Percentiles rank a stretch among this genome's conserved stretches.
Evolutionary conservation across 768 basidiomycete genomes (phyloP).

Genomic region (Suillus tomentosus): DNA sequence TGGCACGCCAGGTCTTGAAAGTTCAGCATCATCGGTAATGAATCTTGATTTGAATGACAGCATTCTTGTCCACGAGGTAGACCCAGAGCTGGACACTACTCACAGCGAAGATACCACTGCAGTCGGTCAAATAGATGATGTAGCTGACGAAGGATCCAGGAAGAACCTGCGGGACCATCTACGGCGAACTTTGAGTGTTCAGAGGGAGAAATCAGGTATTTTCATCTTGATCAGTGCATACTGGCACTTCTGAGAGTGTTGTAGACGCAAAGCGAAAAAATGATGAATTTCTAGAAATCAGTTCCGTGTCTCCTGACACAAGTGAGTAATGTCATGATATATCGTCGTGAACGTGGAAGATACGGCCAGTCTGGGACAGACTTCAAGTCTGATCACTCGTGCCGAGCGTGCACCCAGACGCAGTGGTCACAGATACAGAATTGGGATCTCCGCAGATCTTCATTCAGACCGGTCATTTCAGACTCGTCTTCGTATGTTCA

Average conservation of each 20-base stretch:
- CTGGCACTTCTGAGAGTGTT: constrained; percentile 23
- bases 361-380: no score
- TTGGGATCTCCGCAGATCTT: no score
- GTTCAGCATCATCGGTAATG: constrained; percentile 71
- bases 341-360: not conserved
- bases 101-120: constrained; percentile 57
- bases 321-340: constrained; percentile 31
- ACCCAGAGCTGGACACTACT: constrained; percentile 57
- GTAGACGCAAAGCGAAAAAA: constrained; percentile 34
- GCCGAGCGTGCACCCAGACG: no score
- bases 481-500: no score
- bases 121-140: constrained; percentile 44
- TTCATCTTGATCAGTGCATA: constrained; percentile 10
- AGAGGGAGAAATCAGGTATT: constrained; percentile 51
- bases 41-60: constrained; percentile 69
- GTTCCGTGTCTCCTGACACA: constrained; percentile 43
- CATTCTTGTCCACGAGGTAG: constrained; percentile 70
- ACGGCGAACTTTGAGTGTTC: constrained; percentile 61
- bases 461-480: no score
- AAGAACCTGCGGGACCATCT: constrained; percentile 70
- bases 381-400: no score
- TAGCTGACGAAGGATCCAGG: constrained; percentile 60
- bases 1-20: constrained; percentile 42
- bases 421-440: no score
- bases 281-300: constrained; percentile 25